These are phyloP conservation scores for Solanum arcanum DNA, from an alignment of 257 asterid species.

Conservation along the genomic window DNA sequence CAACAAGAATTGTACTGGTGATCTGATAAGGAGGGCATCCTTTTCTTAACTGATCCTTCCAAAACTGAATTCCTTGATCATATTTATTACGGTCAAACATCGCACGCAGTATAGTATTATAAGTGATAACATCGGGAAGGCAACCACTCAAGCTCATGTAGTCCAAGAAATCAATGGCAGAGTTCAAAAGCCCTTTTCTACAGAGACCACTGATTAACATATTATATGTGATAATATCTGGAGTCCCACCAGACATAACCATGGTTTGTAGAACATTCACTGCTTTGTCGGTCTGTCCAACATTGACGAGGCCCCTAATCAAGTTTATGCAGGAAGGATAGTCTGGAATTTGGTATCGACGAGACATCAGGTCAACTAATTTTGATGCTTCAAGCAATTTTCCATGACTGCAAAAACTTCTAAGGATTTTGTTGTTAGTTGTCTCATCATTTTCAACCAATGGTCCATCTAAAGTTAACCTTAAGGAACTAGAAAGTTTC, in stretches of 20 bases:
- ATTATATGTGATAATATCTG: constrained; percentile 80
- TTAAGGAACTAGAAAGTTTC: constrained; percentile 19
- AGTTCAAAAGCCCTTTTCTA: constrained; percentile 36
- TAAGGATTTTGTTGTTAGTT: constrained; percentile 60
- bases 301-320: constrained; percentile 66
- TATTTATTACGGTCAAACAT: constrained; percentile 50
- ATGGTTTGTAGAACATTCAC: constrained; percentile 47
- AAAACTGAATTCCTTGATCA: constrained; percentile 56
- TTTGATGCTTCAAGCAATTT: constrained; percentile 51
- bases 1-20: constrained; percentile 63
- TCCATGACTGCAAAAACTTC: constrained; percentile 50
- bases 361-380: constrained; percentile 63
- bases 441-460: constrained; percentile 47
- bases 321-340: constrained; percentile 52
- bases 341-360: constrained; percentile 73
- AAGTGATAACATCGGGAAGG: constrained; percentile 71
- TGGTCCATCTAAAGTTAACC: constrained; percentile 25
- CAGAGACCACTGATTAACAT: constrained; percentile 77
- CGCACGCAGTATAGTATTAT: constrained; percentile 57
- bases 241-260: constrained; percentile 87
- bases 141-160: constrained; percentile 85
- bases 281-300: constrained; percentile 43
- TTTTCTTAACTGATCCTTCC: constrained; percentile 70
- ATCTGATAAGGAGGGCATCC: constrained; percentile 77
- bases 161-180: constrained; percentile 52